phyloP scores from a whole-genome alignment of 768 basidiomycete species.

The Calocera viscosa region DNA sequence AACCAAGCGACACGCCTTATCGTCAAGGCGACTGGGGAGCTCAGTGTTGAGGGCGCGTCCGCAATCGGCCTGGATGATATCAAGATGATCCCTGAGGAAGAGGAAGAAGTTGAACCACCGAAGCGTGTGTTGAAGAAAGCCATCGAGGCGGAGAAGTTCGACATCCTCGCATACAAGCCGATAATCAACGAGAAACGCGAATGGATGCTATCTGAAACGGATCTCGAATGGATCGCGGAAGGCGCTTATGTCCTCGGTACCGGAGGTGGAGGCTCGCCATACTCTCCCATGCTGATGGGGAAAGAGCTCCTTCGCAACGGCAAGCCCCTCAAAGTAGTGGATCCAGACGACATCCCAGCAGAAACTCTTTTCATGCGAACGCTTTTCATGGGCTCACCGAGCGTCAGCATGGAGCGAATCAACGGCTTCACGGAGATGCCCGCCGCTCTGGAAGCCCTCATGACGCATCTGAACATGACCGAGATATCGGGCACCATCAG shows the following conservation, averaged over 20 bases:
- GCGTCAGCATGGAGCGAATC: slow-evolving; percentile 11
- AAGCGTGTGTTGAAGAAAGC: slow-evolving; percentile 17
- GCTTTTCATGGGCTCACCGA: not conserved
- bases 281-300: not conserved
- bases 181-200: slow-evolving; percentile 28
- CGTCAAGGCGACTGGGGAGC: slow-evolving; percentile 25
- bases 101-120: slow-evolving; percentile 17
- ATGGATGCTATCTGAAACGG: slow-evolving; percentile 38
- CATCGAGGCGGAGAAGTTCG: slow-evolving; percentile 20
- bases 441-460: slow-evolving; percentile 17
- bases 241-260: slow-evolving; percentile 22
- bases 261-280: slow-evolving; percentile 22
- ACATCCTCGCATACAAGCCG: slow-evolving; percentile 31
- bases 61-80: not conserved
- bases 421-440: slow-evolving; percentile 12
- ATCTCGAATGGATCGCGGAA: slow-evolving; percentile 26
- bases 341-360: slow-evolving; percentile 25
- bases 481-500: slow-evolving; percentile 17
- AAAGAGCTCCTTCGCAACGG: slow-evolving; percentile 32
- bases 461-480: slow-evolving; percentile 19
- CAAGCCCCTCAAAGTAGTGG: slow-evolving; percentile 41
- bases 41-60: slow-evolving; percentile 14
- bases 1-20: slow-evolving; percentile 16
- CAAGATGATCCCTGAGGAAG: slow-evolving; percentile 8
- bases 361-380: not conserved